A percentile compares a stretch with the other conserved stretches of the same genome.
These are phyloP conservation scores for Boletus barrowsii DNA, from an alignment of 768 basidiomycete species.

Conservation along the genomic window DNA sequence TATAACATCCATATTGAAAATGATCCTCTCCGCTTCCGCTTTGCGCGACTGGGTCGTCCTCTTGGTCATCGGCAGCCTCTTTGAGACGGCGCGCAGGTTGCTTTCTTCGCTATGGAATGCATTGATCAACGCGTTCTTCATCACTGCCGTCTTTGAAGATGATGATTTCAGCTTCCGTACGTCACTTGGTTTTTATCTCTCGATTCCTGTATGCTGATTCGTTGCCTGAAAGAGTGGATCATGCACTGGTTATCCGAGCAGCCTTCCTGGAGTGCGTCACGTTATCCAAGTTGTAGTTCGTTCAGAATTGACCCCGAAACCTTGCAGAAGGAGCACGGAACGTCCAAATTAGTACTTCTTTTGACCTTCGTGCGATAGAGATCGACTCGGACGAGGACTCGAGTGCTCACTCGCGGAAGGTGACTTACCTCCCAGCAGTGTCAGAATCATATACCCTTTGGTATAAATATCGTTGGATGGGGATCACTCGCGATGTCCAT, in stretches of 20 bases:
- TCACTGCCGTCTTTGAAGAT: conserved; percentile 61
- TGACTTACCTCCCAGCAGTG: conserved; percentile 33
- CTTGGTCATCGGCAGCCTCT: conserved; percentile 54
- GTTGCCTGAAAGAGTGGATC: conserved; percentile 53
- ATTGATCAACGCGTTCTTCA: conserved; percentile 51
- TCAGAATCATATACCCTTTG: conserved; percentile 36
- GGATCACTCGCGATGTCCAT: conserved; percentile 20
- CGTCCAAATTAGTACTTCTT: conserved; percentile 48
- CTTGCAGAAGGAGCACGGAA: conserved; percentile 41
- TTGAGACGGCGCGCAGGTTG: conserved; percentile 57
- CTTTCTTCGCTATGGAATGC: conserved; percentile 41
- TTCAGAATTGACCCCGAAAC: background rate
- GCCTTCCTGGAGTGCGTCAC: conserved; percentile 52
- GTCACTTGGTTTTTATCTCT: conserved; percentile 17
- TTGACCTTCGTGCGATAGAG: conserved; percentile 32
- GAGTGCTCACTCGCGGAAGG: conserved; percentile 22
- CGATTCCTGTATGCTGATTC: background rate
- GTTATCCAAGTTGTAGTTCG: background rate
- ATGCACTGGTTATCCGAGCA: conserved; percentile 66
- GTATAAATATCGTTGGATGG: conserved; percentile 34
- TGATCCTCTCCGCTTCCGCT: conserved; percentile 53
- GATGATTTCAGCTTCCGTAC: conserved; percentile 55
- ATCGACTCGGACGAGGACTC: conserved; percentile 22
- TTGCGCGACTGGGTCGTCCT: conserved; percentile 64
- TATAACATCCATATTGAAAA: conserved; percentile 36